Percentiles rank a stretch among this genome's conserved stretches.
These are phyloP conservation scores for Juglanconis sp. DNA, from an alignment of 2,329 filamentous ascomycete species.

Conservation along the genomic window DNA sequence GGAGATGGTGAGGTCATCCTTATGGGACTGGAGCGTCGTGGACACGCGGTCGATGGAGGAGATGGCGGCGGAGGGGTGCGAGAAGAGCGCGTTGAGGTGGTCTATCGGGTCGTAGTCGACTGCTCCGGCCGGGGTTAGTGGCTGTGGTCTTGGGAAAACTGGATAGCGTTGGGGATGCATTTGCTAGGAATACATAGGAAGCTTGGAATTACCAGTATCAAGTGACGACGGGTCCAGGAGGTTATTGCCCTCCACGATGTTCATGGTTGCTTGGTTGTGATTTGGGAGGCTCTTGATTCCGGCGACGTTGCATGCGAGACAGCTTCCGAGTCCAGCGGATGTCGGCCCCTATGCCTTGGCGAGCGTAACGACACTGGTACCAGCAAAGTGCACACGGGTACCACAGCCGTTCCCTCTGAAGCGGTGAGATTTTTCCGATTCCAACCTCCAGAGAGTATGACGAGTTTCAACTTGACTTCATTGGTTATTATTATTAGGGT, in stretches of 20 bases:
- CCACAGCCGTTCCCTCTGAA: neutral
- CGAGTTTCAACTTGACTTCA: too few relatives aligned
- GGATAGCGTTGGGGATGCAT: neutral
- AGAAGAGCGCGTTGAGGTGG: slow-evolving; percentile 91
- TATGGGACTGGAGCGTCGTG: slow-evolving; percentile 68
- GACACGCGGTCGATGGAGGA: slow-evolving; percentile 73
- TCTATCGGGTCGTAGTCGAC: slow-evolving; percentile 87
- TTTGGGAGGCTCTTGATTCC: neutral
- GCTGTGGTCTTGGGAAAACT: slow-evolving; percentile 4
- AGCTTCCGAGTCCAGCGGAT: neutral
- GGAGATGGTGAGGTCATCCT: slow-evolving; percentile 77
- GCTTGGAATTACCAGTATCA: slow-evolving; percentile 22
- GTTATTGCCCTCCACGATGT: slow-evolving; percentile 17
- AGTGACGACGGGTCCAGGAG: slow-evolving; percentile 17
- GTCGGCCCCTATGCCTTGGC: neutral
- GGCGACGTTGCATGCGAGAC: slow-evolving; percentile 17
- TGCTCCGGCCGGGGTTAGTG: slow-evolving; percentile 23
- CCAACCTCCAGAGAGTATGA: too few relatives aligned
- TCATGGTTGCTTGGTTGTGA: slow-evolving; percentile 11
- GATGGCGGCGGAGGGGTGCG: slow-evolving; percentile 80
- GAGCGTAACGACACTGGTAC: neutral
- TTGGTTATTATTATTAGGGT: too few relatives aligned
- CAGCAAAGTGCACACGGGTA: neutral
- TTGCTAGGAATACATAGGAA: neutral
- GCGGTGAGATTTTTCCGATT: too few relatives aligned